These are phyloP conservation scores for Metschnikowia reukaufii DNA, from an alignment of 805 yeast genomes.

Conservation along the genomic window DNA sequence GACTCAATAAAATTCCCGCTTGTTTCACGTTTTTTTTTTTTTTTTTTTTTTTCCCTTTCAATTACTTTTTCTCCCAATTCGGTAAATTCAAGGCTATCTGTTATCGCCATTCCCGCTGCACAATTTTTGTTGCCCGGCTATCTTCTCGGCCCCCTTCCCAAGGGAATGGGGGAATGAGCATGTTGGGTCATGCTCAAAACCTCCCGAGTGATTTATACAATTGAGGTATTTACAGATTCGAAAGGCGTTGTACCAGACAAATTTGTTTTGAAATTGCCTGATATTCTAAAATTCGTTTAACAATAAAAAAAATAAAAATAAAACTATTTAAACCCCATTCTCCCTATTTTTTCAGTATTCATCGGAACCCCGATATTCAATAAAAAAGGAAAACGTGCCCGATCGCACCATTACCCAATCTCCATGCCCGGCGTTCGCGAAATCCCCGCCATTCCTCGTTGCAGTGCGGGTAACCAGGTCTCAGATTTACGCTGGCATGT, in stretches of 20 bases:
- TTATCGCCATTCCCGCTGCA: neutral
- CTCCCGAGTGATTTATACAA: neutral
- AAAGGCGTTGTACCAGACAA: too few species aligned
- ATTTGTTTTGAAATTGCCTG: too few species aligned
- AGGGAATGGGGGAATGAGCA: neutral
- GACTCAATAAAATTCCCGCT: too few species aligned
- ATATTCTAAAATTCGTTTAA: too few species aligned
- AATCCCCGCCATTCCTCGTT: conserved; percentile 8
- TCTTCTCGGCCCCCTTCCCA: neutral
- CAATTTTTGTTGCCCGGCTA: neutral
- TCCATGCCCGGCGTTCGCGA: conserved; percentile 5
- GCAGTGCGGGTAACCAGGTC: conserved; percentile 22
- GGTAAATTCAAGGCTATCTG: neutral
- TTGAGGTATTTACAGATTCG: neutral
- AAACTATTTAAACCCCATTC: neutral
- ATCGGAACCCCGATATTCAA: neutral
- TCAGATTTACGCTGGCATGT: conserved; percentile 15
- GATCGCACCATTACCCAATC: neutral
- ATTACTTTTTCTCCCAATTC: too few species aligned
- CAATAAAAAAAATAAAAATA: neutral
- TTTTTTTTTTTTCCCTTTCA: too few species aligned
- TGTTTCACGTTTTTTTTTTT: too few species aligned
- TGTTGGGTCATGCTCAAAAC: neutral
- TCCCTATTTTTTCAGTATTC: neutral
- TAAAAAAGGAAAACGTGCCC: neutral